phyloP scores from a whole-genome alignment of 2,329 filamentous ascomycete species.

The Hymenoscyphus salicellus region DNA sequence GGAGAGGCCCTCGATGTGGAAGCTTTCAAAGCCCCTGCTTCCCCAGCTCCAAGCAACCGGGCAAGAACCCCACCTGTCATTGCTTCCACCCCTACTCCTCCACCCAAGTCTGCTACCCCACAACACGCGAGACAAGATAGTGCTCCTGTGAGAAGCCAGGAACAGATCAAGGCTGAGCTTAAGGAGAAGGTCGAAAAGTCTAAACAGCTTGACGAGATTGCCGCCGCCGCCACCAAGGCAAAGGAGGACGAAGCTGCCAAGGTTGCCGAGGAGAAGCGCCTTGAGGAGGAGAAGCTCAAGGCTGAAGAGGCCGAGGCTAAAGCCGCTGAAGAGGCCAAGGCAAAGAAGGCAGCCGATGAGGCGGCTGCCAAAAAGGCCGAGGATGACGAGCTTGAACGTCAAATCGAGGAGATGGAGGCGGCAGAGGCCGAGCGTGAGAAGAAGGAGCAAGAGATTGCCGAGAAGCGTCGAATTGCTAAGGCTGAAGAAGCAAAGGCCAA shows the following conservation, averaged over 20 bases:
- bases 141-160: slow-evolving; percentile 63
- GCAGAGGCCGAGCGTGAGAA: slow-evolving; percentile 36
- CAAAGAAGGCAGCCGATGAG: slow-evolving; percentile 35
- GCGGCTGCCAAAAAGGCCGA: slow-evolving; percentile 41
- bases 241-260: slow-evolving; percentile 33
- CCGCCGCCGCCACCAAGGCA: background rate
- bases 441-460: slow-evolving; percentile 36
- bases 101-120: slow-evolving; percentile 68
- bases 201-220: background rate
- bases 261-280: slow-evolving; percentile 33
- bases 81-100: slow-evolving; percentile 74
- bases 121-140: slow-evolving; percentile 69
- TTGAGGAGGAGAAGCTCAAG: slow-evolving; percentile 38
- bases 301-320: slow-evolving; percentile 34
- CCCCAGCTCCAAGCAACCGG: slow-evolving; percentile 50
- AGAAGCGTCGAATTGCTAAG: slow-evolving; percentile 36
- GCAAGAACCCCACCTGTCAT: slow-evolving; percentile 61
- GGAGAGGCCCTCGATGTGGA: slow-evolving; percentile 74
- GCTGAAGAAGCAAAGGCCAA: slow-evolving; percentile 41
- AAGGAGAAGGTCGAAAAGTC: slow-evolving; percentile 50
- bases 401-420: slow-evolving; percentile 57
- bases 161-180: slow-evolving; percentile 81
- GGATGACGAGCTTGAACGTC: slow-evolving; percentile 57
- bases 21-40: slow-evolving; percentile 62
- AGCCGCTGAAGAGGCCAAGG: slow-evolving; percentile 38